Evolutionary conservation across 78 protist genomes (phyloP).

Genomic region (Dictyostelium brefeldianum): DNA sequence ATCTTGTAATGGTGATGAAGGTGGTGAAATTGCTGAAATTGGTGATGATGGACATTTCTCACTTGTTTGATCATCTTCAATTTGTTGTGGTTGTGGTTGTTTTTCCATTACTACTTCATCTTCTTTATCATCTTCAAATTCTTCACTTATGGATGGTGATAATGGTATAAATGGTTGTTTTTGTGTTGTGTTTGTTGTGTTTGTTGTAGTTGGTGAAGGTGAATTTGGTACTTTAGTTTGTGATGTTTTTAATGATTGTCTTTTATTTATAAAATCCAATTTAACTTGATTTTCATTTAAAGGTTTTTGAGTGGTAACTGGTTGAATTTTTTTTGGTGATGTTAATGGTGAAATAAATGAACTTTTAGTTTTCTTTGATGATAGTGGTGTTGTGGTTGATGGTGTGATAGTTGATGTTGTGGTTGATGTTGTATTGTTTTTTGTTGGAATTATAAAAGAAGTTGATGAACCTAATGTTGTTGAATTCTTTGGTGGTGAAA

Average conservation of each 20-base stretch:
- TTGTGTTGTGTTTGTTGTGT: background rate
- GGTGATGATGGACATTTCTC: background rate
- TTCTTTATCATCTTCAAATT: no score
- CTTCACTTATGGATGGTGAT: background rate
- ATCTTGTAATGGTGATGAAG: background rate
- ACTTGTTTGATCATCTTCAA: no score
- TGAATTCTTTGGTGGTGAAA: constrained; percentile 7
- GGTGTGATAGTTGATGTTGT: background rate
- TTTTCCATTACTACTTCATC: background rate
- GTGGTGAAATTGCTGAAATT: background rate
- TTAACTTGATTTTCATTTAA: background rate
- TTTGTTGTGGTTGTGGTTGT: background rate
- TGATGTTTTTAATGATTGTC: background rate
- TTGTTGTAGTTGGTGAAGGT: background rate
- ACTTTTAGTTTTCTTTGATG: background rate
- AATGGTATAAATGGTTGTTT: background rate
- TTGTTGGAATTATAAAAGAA: background rate
- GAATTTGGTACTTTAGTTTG: background rate
- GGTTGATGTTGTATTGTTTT: background rate
- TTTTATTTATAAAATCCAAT: background rate
- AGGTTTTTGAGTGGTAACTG: background rate
- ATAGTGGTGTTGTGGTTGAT: background rate
- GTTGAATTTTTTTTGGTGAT: background rate
- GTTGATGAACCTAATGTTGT: background rate
- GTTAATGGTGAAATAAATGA: background rate